Evolutionary conservation across 73 alveolate species (phyloP).

Genomic region (Uronychia setigera): DNA sequence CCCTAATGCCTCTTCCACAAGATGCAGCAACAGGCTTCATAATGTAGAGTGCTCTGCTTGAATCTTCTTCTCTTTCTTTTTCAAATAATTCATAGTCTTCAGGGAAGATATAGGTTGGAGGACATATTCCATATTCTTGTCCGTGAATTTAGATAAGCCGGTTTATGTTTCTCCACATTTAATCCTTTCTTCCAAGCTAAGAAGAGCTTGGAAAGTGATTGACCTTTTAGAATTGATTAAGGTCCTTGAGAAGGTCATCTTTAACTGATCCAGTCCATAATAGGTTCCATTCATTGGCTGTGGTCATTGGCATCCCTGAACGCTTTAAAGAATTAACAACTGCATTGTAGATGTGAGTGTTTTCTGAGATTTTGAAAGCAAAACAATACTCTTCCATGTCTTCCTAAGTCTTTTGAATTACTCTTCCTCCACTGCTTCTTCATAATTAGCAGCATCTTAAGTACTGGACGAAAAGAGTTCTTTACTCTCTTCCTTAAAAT

Average conservation of each 20-base stretch:
- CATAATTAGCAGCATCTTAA: not conserved
- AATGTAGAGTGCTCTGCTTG: slow-evolving; percentile 82
- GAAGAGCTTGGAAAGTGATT: slow-evolving; percentile 88
- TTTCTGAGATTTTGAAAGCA: not conserved
- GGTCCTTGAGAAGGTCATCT: slow-evolving; percentile 68
- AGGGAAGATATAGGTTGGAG: slow-evolving; percentile 88
- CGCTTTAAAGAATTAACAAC: slow-evolving; percentile 55
- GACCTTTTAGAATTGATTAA: slow-evolving; percentile 70
- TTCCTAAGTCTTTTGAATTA: not conserved
- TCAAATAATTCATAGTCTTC: slow-evolving; percentile 88
- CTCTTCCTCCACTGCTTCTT: not conserved
- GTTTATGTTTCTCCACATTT: slow-evolving; percentile 76
- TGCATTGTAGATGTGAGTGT: slow-evolving; percentile 24
- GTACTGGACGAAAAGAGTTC: not conserved
- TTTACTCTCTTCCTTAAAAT: not conserved
- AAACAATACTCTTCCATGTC: not conserved
- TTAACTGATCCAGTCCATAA: slow-evolving; percentile 68
- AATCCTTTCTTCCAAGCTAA: slow-evolving; percentile 82
- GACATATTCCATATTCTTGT: slow-evolving; percentile 81
- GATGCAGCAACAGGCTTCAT: slow-evolving; percentile 94
- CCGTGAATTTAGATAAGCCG: slow-evolving; percentile 62
- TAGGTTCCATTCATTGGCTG: slow-evolving; percentile 63
- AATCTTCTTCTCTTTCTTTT: slow-evolving; percentile 75
- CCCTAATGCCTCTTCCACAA: slow-evolving; percentile 96
- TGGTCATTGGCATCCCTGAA: slow-evolving; percentile 62